Base-by-base conservation (phyloP, 345 rosid species). In the Populus ilicifolia region DNA sequence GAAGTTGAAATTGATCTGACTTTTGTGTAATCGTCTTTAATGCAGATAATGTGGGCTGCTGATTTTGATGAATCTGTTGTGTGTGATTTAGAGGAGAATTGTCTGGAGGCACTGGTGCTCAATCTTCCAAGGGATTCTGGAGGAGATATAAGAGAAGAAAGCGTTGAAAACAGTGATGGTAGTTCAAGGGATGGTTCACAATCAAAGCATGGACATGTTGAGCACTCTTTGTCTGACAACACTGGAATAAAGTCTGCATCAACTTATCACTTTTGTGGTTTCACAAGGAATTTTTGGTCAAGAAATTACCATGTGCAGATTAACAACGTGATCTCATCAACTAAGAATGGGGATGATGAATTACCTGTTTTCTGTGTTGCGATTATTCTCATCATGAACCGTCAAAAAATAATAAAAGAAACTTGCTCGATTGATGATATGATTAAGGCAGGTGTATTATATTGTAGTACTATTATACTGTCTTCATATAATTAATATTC, bases 31-130 rank as follows among this genome's bases (percentile, higher is more conserved):
- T 75, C 30, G 39, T 83, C 38, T 66, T 79, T 77, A 64, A 83
- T 81, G 81, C 86, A 94, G 98, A 94, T 94, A 97, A 91, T 94
- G 91, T 94, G 98, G 98, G 98, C 97, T 82, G 94, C 97, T 83
- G 98, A 92, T 84, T 94, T 84, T 81, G 94, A 92, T 68, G 91
- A 92, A 78, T 86, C 92, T 67, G 20, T 81, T 59, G 80, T 80
- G 44, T 82, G 82, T 85, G 75, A 81, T 78, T 80, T 94, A 80
- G 96, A 83, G 85, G 90, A 87, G 79, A 85, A 87, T 76, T 94
- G 97, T 81, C 81, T 89, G 72, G 91, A 91, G 85, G 87, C 94
- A 41, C 84, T 94, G 88, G 81, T 86, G 81, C 73, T 94, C 72
- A 88, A 87, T 74, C 74, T 86, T 78, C 89, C 90, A 16, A 74